Evolutionary conservation across 768 basidiomycete genomes (phyloP), one percentile per base, ranked within the genome.

Genomic region (Mycena amicta): DNA sequence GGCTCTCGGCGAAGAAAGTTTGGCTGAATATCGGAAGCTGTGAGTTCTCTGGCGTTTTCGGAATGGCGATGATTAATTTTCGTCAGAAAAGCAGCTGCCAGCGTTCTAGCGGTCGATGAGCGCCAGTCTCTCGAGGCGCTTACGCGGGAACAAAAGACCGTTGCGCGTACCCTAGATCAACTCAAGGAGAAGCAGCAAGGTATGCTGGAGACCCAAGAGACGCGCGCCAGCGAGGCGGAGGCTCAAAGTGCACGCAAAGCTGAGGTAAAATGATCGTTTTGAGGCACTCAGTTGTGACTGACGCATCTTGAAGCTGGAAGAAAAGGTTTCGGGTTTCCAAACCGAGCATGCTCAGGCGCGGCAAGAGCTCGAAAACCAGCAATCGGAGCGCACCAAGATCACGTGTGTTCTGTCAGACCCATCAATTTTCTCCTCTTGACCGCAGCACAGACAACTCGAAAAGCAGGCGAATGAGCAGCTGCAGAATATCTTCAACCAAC

Each of bases 391-490:
- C 50, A 83, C 82, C 1, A 84, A 88, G 58, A 89, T 96, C 64
- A 79, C 80, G 95, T 95, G 67, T 37, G 88, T 71, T 37, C 15
- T 53, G 4, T 27, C n/a, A n/a, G n/a, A n/a, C n/a, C n/a, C n/a
- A n/a, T n/a, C n/a, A n/a, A n/a, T 43, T n/a, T 31, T 28, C 11
- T 58, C 26, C 30, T 28, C 25, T 15, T 43, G 13, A 43, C 43
- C 26, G 23, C 43, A 53, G 40, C 50, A 16, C 31, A 98, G 95
- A 46, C 91, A 93, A 76, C 83, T 94, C 13, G 95, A 97, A 71
- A 83, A 86, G 0, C 95, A 99, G 66, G 83, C 89, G 25, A 95
- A 96, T 69, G 96, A 96, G 74, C 95, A 95, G 69, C 83, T 99
- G 4, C 81, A 87, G 52, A 87, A 86, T 15, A 81, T 92, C 3